These are phyloP conservation scores for Telopea speciosissima DNA, from an alignment of 177 flowering plant species.

Conservation along the genomic window DNA sequence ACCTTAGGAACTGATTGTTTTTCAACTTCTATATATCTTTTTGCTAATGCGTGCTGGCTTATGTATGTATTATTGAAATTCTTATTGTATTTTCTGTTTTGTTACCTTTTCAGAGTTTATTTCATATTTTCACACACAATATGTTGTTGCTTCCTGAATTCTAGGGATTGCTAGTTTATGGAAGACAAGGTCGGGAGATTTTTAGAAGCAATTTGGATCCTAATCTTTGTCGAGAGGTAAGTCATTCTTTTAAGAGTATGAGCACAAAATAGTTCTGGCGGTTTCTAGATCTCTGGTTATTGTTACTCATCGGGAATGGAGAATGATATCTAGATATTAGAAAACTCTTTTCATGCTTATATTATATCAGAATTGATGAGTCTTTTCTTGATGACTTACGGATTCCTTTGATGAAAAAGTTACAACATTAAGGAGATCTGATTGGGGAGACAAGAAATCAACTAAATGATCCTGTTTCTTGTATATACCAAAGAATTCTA, in stretches of 20 bases:
- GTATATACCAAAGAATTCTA: too few species aligned
- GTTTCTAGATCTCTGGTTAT: neutral
- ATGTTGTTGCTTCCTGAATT: conserved; percentile 5
- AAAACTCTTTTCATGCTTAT: too few species aligned
- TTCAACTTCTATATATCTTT: neutral
- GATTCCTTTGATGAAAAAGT: too few species aligned
- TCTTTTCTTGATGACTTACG: too few species aligned
- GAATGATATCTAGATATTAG: too few species aligned
- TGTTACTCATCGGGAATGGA: neutral
- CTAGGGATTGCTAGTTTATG: conserved; percentile 94
- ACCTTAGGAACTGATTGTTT: too few species aligned
- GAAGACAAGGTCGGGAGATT: conserved; percentile 83
- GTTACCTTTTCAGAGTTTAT: neutral
- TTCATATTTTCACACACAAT: neutral
- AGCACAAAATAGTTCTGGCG: neutral
- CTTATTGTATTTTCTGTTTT: neutral
- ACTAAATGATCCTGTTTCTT: too few species aligned
- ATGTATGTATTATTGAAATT: neutral
- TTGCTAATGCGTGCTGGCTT: neutral
- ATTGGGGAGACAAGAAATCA: too few species aligned
- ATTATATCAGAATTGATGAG: too few species aligned
- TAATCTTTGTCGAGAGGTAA: conserved; percentile 76
- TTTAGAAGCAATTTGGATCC: conserved; percentile 65
- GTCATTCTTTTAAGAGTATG: neutral
- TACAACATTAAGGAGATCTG: too few species aligned